Evolutionary conservation across 2,329 filamentous ascomycete species (phyloP).

Genomic region (Karstenula rhodostoma): DNA sequence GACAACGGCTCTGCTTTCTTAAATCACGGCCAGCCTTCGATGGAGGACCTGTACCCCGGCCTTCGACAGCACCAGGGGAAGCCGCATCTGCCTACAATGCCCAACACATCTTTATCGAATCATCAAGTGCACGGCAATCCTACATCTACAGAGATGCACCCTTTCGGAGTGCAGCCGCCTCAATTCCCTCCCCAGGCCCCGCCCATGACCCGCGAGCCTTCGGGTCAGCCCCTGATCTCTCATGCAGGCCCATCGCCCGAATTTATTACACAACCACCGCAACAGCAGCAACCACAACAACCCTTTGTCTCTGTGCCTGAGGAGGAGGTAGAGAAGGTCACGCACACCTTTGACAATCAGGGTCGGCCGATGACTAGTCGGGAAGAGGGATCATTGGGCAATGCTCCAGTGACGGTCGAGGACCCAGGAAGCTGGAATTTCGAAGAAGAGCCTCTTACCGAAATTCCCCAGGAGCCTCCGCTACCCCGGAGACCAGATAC

Average conservation of each 20-base stretch:
- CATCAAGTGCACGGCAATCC: conserved; percentile 66
- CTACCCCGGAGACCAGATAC: conserved; percentile 78
- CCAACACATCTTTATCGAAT: conserved; percentile 61
- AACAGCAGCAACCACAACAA: conserved; percentile 44
- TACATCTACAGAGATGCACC: conserved; percentile 51
- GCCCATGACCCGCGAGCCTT: conserved; percentile 55
- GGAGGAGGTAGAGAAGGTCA: conserved; percentile 65
- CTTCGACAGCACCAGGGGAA: conserved; percentile 65
- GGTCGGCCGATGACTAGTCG: conserved; percentile 59
- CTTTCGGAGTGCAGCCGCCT: conserved; percentile 46
- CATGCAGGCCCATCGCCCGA: conserved; percentile 37
- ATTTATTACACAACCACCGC: conserved; percentile 50
- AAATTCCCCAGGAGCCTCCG: conserved; percentile 61
- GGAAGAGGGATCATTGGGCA: conserved; percentile 50
- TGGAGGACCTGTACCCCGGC: conserved; percentile 64
- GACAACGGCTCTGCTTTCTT: conserved; percentile 52
- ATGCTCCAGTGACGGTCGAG: conserved; percentile 54
- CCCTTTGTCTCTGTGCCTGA: conserved; percentile 56
- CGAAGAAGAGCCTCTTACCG: conserved; percentile 78
- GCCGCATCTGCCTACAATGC: conserved; percentile 51
- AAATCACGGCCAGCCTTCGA: conserved; percentile 61
- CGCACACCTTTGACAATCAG: conserved; percentile 66
- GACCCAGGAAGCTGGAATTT: conserved; percentile 90
- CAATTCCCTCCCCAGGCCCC: conserved; percentile 49
- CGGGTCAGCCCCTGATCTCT: conserved; percentile 50